Evolutionary conservation across 768 basidiomycete species (phyloP).

Genomic region (Hygrophoropsis aurantiaca): DNA sequence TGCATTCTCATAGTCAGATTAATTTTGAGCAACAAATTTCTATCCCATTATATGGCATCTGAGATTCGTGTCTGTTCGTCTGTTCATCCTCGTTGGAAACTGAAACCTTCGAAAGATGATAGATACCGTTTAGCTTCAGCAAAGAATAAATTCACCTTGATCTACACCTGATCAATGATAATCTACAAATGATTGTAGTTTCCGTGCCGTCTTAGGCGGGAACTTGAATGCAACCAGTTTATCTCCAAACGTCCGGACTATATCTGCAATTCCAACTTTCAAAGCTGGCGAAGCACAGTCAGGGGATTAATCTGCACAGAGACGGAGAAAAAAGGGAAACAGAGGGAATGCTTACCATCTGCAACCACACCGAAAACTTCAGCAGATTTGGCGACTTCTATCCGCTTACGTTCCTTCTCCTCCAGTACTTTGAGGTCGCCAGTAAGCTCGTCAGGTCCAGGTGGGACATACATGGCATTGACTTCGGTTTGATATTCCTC

Average conservation of each 20-base stretch:
- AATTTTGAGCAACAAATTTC: no score
- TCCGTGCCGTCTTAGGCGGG: conserved; percentile 62
- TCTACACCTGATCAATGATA: conserved; percentile 38
- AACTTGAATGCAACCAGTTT: conserved; percentile 78
- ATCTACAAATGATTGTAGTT: conserved; percentile 72
- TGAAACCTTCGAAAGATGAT: no score
- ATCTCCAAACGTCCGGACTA: conserved; percentile 72
- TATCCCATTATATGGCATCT: no score
- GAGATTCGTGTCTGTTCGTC: no score
- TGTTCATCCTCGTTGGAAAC: no score
- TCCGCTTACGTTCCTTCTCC: conserved; percentile 37
- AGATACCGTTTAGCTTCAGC: no score
- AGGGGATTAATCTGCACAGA: neutral
- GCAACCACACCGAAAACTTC: conserved; percentile 53
- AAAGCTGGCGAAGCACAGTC: conserved; percentile 42
- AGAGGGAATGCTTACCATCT: conserved; percentile 49
- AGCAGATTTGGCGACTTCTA: conserved; percentile 55
- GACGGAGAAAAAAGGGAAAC: neutral
- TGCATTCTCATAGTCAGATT: no score
- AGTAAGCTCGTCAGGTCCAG: conserved; percentile 32
- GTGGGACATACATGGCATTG: conserved; percentile 36
- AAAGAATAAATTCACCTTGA: no score
- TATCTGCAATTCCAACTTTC: conserved; percentile 63
- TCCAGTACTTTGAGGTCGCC: conserved; percentile 32
- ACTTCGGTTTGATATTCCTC: conserved; percentile 66